Conservation (phyloP, 129 eudicot species). For the Dittrichia graveolens region DNA sequence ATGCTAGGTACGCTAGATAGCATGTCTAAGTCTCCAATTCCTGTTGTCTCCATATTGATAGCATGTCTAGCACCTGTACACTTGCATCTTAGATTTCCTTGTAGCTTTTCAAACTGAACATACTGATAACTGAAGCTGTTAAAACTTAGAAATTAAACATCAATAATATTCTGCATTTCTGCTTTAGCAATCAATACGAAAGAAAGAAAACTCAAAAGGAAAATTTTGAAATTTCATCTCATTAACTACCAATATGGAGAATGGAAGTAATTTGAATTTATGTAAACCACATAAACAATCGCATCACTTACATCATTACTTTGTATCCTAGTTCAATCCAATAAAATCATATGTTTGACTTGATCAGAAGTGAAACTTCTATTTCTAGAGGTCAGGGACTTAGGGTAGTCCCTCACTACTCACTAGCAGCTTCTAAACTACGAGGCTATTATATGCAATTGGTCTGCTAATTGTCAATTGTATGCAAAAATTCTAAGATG, state of each 20-base stretch:
- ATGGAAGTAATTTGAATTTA: background rate
- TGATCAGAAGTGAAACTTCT: constrained; percentile 15
- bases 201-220: background rate
- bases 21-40: background rate
- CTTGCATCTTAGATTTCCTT: no score
- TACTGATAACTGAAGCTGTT: background rate
- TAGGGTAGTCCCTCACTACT: background rate
- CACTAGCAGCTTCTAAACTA: background rate
- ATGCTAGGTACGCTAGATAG: background rate
- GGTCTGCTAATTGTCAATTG: background rate
- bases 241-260: background rate
- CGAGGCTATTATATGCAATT: background rate
- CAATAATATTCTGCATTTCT: constrained; percentile 1
- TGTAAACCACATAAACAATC: background rate
- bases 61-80: background rate
- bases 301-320: background rate
- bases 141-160: background rate
- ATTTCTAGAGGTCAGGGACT: background rate
- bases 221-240: background rate
- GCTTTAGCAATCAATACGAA: background rate
- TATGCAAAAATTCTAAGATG: background rate
- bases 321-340: background rate
- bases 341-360: background rate
- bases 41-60: background rate
- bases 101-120: no score